phyloP scores from a whole-genome alignment of 2,329 filamentous ascomycete genomes.

The Fusarium praegraminearum region DNA sequence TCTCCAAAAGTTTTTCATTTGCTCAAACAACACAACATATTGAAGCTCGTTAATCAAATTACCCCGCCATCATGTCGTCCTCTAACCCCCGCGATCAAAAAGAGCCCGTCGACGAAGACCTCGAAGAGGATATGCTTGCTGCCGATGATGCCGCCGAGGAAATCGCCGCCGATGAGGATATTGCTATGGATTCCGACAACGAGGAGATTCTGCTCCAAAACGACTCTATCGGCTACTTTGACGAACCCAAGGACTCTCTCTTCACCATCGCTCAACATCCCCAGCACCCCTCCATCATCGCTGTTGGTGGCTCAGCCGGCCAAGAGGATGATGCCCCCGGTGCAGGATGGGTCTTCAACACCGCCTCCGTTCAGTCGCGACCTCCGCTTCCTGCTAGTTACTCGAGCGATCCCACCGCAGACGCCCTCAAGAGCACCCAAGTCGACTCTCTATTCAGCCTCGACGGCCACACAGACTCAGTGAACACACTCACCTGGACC shows the following conservation, averaged over 20 bases:
- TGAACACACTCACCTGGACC: slow-evolving; percentile 89
- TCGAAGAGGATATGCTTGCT: slow-evolving; percentile 56
- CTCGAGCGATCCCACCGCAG: slow-evolving; percentile 70
- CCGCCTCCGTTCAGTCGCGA: slow-evolving; percentile 69
- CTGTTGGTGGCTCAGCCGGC: slow-evolving; percentile 82
- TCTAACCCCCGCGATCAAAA: slow-evolving; percentile 45
- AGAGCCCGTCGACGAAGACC: slow-evolving; percentile 46
- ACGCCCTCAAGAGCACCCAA: slow-evolving; percentile 63
- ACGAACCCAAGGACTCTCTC: slow-evolving; percentile 88
- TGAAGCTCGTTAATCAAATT: slow-evolving; percentile 22
- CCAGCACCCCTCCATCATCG: slow-evolving; percentile 78
- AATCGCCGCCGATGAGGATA: slow-evolving; percentile 78
- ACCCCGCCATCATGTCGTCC: slow-evolving; percentile 51
- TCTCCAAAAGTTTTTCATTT: background rate
- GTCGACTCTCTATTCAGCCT: slow-evolving; percentile 77
- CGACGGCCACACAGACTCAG: slow-evolving; percentile 91
- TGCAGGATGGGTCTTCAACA: slow-evolving; percentile 87
- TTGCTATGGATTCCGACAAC: slow-evolving; percentile 83
- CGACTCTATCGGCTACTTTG: slow-evolving; percentile 94
- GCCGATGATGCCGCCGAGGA: slow-evolving; percentile 78
- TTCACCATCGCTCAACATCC: slow-evolving; percentile 97
- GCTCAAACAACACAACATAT: background rate
- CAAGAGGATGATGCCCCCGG: slow-evolving; percentile 73
- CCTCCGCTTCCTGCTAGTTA: slow-evolving; percentile 83
- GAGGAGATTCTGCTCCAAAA: slow-evolving; percentile 87